Evolutionary conservation across 2,329 filamentous ascomycete species (phyloP).

Genomic region (Pseudogymnoascus sp.): DNA sequence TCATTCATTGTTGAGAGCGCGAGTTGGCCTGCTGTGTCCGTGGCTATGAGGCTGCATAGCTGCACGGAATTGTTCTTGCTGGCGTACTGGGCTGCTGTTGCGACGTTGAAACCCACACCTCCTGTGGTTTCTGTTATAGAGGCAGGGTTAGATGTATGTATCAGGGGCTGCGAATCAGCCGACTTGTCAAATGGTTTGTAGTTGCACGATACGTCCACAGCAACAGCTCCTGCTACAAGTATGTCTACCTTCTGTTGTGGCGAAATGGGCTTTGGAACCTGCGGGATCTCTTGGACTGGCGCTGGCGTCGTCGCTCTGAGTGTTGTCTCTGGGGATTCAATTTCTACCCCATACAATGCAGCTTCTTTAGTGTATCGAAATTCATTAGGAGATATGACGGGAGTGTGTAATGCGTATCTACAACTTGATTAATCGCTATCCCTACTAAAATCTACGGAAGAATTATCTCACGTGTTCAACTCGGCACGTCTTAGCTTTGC

Average conservation of each 20-base stretch:
- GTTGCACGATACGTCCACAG: slow-evolving; percentile 81
- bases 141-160: slow-evolving; percentile 41
- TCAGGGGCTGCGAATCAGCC: slow-evolving; percentile 20
- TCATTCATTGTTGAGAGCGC: slow-evolving; percentile 59
- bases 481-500: slow-evolving; percentile 42
- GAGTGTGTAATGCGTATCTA: slow-evolving; percentile 7
- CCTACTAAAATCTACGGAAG: slow-evolving; percentile 16
- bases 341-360: neutral
- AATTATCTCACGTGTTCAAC: slow-evolving; percentile 32
- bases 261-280: neutral
- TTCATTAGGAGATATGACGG: neutral
- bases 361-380: slow-evolving; percentile 7
- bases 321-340: neutral
- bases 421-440: slow-evolving; percentile 6
- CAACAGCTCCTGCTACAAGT: slow-evolving; percentile 85
- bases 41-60: slow-evolving; percentile 73
- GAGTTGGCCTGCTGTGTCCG: slow-evolving; percentile 70
- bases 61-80: slow-evolving; percentile 55
- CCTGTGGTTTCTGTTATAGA: slow-evolving; percentile 75
- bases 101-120: slow-evolving; percentile 88
- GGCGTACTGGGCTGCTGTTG: slow-evolving; percentile 67
- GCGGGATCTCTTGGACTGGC: neutral
- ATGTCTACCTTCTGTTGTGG: slow-evolving; percentile 45
- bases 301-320: neutral
- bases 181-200: slow-evolving; percentile 37